Evolutionary conservation across 768 basidiomycete species (phyloP), one percentile per base, ranked within the genome.

Genomic region (Pleurotus eryngii): DNA sequence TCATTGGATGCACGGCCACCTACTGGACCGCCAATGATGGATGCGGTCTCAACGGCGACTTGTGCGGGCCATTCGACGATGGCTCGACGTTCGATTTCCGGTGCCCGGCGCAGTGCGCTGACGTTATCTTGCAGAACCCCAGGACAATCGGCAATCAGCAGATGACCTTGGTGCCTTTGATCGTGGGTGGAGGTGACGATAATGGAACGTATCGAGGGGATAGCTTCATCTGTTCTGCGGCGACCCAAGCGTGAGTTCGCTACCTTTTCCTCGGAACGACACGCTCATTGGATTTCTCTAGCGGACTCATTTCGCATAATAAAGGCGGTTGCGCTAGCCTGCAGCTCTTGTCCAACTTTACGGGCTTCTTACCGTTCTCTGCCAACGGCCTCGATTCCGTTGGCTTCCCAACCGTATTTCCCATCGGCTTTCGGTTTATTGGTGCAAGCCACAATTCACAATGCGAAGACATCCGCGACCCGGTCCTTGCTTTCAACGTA

Each of bases 101-200:
- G 12, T 95, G 92, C 67, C 92, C 90, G 4, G 86, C 90, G 4
- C 82, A 82, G 53, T 90, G 90, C 63, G 72, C 76, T 47, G 71
- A 70, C 20, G 82, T 87, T 45, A 80, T 86, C 45, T 73, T 92
- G 42, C 81, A 85, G 62, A 92, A 93, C 65, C 83, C 86, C 14
- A 77, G 90, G 50, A 82, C 89, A 0, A 79, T 95, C 22, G 92
- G 93, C 20, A 69, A 82, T 49, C 70, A 82, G 56, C 76, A 86
- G 60, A 76, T 86, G 37, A 82, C 81, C 46, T 90, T 83, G 61
- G 79, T 82, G 18, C 90, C 92, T 5, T 75, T 94, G 20, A 77
- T 95, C 47, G 87, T 95, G 1, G 92, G 93, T n/a, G 93, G 93
- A 15, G 90, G 92, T 2, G 91, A 92, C 70, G 59, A 59, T 0